Evolutionary conservation across 352 stramenopile genomes (phyloP).

Genomic region (Phytophthora tubulina): DNA sequence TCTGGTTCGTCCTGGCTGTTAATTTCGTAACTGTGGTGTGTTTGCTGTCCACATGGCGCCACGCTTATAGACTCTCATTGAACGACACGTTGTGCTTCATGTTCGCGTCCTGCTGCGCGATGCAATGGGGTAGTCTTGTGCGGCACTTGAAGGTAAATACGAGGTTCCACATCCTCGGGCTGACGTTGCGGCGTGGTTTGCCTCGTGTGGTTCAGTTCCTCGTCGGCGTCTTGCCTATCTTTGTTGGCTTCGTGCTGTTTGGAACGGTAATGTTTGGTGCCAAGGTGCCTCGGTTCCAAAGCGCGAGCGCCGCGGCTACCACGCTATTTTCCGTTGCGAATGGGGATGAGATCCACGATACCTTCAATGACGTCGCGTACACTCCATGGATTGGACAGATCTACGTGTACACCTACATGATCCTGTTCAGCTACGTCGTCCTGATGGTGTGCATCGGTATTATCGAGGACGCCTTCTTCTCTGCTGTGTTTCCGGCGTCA

Average conservation of each 20-base stretch:
- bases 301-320: slow-evolving; percentile 65
- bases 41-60: slow-evolving; percentile 60
- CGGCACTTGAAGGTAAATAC: slow-evolving; percentile 77
- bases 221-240: slow-evolving; percentile 84
- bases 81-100: slow-evolving; percentile 64
- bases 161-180: slow-evolving; percentile 79
- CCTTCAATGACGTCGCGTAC: slow-evolving; percentile 78
- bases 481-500: slow-evolving; percentile 72
- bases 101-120: slow-evolving; percentile 72
- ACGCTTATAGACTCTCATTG: slow-evolving; percentile 64
- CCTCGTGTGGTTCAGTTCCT: slow-evolving; percentile 84
- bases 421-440: slow-evolving; percentile 91
- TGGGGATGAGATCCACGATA: slow-evolving; percentile 90
- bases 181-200: slow-evolving; percentile 75
- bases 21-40: slow-evolving; percentile 67
- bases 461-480: slow-evolving; percentile 92
- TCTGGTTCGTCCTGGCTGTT: slow-evolving; percentile 61
- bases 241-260: slow-evolving; percentile 89
- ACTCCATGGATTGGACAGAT: slow-evolving; percentile 82
- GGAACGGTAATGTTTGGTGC: slow-evolving; percentile 89
- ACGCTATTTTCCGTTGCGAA: slow-evolving; percentile 90
- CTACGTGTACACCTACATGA: slow-evolving; percentile 90
- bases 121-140: slow-evolving; percentile 84
- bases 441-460: slow-evolving; percentile 92
- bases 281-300: slow-evolving; percentile 83